These are phyloP conservation scores for Lasiosphaeria miniovina DNA, from an alignment of 495 filamentous ascomycete genomes.

Conservation along the genomic window DNA sequence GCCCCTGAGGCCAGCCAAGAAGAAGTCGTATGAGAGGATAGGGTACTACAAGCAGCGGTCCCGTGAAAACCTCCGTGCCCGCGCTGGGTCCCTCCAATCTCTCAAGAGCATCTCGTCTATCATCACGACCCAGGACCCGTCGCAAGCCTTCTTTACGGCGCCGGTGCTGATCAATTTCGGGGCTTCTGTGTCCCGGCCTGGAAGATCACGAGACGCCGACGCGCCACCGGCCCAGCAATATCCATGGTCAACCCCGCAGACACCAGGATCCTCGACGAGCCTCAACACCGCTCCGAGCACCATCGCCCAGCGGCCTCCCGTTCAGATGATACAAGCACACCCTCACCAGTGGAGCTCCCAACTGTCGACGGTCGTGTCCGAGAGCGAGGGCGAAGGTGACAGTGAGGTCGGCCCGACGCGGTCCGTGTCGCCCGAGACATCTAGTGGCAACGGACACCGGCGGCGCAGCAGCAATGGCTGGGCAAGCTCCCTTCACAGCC, in stretches of 20 bases:
- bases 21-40: constrained; percentile 43
- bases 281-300: constrained; percentile 17
- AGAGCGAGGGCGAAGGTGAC: constrained; percentile 51
- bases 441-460: constrained; percentile 23
- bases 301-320: constrained; percentile 19
- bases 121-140: constrained; percentile 44
- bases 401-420: constrained; percentile 39
- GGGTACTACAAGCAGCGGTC: constrained; percentile 49
- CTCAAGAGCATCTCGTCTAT: constrained; percentile 41
- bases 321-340: constrained; percentile 35
- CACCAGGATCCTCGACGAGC: constrained; percentile 20
- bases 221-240: constrained; percentile 15
- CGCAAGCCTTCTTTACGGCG: constrained; percentile 31
- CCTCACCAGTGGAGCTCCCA: constrained; percentile 68
- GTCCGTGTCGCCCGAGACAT: constrained; percentile 41
- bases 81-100: constrained; percentile 48
- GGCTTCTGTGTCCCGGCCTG: constrained; percentile 11
- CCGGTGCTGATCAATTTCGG: constrained; percentile 27
- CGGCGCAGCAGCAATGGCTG: constrained; percentile 39
- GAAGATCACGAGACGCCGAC: constrained; percentile 14
- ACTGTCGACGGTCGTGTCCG: constrained; percentile 69
- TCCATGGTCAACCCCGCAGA: constrained; percentile 27
- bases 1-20: constrained; percentile 43
- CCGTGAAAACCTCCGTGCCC: constrained; percentile 45
- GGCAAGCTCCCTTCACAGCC: constrained; percentile 43